A percentile compares a stretch with the other conserved stretches of the same genome.
Evolutionary conservation across 2,329 filamentous ascomycete species (phyloP).

Genomic region (Botrytis pseudocinerea): DNA sequence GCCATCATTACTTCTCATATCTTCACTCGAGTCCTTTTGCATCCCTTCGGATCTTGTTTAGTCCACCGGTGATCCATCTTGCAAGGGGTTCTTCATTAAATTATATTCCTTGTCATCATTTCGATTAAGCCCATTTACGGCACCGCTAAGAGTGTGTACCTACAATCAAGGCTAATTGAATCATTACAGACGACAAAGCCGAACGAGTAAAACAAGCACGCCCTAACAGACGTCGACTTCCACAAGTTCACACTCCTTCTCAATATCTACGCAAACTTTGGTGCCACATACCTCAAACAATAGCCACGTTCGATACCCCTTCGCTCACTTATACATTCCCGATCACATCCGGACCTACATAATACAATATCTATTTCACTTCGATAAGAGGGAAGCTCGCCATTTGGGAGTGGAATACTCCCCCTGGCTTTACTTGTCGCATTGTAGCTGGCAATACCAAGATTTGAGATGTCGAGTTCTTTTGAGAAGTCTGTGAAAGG

Average conservation of each 20-base stretch:
- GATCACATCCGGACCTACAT: slow-evolving; percentile 6
- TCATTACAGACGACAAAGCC: slow-evolving; percentile 5
- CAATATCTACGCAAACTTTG: background rate
- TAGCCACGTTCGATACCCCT: slow-evolving; percentile 7
- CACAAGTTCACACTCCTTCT: background rate
- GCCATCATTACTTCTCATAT: background rate
- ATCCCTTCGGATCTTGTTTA: background rate
- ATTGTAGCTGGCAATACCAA: slow-evolving; percentile 21
- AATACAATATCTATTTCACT: slow-evolving; percentile 3
- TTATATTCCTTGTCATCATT: slow-evolving; percentile 18
- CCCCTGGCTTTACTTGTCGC: slow-evolving; percentile 21
- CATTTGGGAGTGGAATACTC: slow-evolving; percentile 22
- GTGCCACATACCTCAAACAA: background rate
- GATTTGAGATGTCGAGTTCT: slow-evolving; percentile 68
- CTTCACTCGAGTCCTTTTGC: background rate
- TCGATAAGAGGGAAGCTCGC: slow-evolving; percentile 15
- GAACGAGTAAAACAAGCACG: slow-evolving; percentile 1
- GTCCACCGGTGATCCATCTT: background rate
- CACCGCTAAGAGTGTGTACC: background rate
- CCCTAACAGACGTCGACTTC: background rate
- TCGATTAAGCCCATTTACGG: slow-evolving; percentile 1
- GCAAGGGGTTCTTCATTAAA: slow-evolving; percentile 14
- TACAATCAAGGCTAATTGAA: background rate
- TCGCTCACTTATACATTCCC: slow-evolving; percentile 6
- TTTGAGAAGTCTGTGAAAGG: slow-evolving; percentile 99